These are phyloP conservation scores for Candida railenensis DNA, from an alignment of 805 yeast species.

Conservation along the genomic window DNA sequence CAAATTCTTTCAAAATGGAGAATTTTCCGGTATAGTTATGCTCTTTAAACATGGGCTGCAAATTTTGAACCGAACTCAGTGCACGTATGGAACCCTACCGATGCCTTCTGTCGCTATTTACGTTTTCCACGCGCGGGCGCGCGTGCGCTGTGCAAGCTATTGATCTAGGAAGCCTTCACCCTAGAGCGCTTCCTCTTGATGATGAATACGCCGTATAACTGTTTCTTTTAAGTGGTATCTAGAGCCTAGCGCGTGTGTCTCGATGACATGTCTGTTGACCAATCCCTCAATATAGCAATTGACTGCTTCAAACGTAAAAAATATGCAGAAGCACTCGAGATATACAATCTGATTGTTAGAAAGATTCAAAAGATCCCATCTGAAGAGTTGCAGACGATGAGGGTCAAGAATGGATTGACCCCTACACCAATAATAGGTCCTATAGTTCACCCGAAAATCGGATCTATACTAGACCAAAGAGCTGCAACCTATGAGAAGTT, in stretches of 20 bases:
- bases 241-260: too few relatives aligned
- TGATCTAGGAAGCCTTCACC: too few relatives aligned
- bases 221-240: too few relatives aligned
- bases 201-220: too few relatives aligned
- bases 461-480: slow-evolving; percentile 41
- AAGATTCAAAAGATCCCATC: slow-evolving; percentile 15
- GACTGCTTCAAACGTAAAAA: slow-evolving; percentile 30
- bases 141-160: too few relatives aligned
- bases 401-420: slow-evolving; percentile 19
- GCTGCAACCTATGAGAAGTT: slow-evolving; percentile 51
- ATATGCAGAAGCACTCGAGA: slow-evolving; percentile 24
- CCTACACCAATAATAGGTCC: slow-evolving; percentile 28
- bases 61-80: too few relatives aligned
- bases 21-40: too few relatives aligned
- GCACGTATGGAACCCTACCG: too few relatives aligned
- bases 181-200: too few relatives aligned
- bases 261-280: neutral
- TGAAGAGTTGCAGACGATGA: slow-evolving; percentile 13
- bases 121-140: neutral
- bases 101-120: neutral
- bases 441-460: slow-evolving; percentile 34
- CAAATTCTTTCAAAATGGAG: too few relatives aligned
- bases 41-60: too few relatives aligned
- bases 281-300: slow-evolving; percentile 19
- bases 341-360: slow-evolving; percentile 25